phyloP scores from a whole-genome alignment of 129 eudicot species.

The Helichrysum umbraculigerum region DNA sequence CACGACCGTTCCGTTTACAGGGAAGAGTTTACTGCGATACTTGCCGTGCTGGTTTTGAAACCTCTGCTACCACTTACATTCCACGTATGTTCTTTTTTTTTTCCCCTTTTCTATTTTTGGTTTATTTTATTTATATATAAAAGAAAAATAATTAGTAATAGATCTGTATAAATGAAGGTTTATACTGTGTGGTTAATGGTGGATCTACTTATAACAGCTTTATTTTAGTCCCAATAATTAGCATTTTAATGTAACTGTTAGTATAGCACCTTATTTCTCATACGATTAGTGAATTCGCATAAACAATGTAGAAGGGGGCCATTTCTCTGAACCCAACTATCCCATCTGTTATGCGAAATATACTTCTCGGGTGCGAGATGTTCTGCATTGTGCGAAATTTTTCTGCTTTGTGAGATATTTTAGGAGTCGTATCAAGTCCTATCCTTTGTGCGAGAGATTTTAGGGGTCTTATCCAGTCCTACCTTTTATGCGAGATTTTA shows the following conservation, averaged over 20 bases:
- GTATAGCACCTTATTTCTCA: not conserved
- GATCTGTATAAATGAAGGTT: slow-evolving; percentile 26
- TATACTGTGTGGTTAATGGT: not conserved
- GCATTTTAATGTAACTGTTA: no score
- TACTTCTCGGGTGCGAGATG: no score
- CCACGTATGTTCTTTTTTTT: slow-evolving; percentile 30
- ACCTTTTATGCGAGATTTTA: not conserved
- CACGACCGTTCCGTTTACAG: slow-evolving; percentile 34
- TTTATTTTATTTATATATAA: not conserved
- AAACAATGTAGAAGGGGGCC: not conserved
- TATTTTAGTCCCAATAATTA: not conserved
- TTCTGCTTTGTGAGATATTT: no score
- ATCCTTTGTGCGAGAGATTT: no score
- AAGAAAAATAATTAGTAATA: not conserved
- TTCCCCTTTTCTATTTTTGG: not conserved
- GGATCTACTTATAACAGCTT: slow-evolving; percentile 17
- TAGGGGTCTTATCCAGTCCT: no score
- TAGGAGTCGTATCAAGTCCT: no score
- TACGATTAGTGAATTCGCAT: not conserved
- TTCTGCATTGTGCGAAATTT: no score
- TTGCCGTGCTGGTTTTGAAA: slow-evolving; percentile 67
- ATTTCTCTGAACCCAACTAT: not conserved
- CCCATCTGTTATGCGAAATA: no score
- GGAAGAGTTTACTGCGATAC: slow-evolving; percentile 68
- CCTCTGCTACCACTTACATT: slow-evolving; percentile 58